Percentiles rank a stretch among this genome's conserved stretches.
Conservation (phyloP, 164 flowering plant species). For the Aristolochia contorta region DNA sequence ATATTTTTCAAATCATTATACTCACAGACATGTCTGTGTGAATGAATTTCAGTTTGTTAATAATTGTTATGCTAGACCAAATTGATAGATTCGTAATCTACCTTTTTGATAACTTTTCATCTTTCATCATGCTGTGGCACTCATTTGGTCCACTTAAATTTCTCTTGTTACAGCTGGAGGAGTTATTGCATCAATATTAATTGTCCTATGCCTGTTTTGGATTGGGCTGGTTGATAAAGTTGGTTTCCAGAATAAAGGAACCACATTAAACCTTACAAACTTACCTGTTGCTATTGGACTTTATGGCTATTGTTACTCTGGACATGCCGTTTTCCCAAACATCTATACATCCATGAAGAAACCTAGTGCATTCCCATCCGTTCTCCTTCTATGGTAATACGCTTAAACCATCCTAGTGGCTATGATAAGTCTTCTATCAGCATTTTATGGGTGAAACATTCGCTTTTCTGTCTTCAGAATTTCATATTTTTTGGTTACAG, state of each 20-base stretch:
- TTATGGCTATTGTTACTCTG: slow-evolving; percentile 91
- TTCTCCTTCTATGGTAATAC: slow-evolving; percentile 61
- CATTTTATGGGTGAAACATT: neutral
- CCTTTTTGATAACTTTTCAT: too few relatives aligned
- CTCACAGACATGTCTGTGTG: too few relatives aligned
- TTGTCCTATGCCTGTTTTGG: slow-evolving; percentile 81
- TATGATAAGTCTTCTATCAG: neutral
- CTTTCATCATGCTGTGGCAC: too few relatives aligned
- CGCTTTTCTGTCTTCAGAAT: neutral
- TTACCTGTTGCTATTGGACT: slow-evolving; percentile 96
- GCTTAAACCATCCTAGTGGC: neutral
- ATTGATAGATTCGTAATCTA: too few relatives aligned
- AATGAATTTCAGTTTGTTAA: too few relatives aligned
- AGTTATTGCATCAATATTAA: slow-evolving; percentile 75
- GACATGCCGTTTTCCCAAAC: slow-evolving; percentile 98
- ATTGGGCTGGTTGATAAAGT: slow-evolving; percentile 73
- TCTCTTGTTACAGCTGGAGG: slow-evolving; percentile 68
- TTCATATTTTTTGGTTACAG: too few relatives aligned
- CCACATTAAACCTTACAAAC: slow-evolving; percentile 47
- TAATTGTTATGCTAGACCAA: too few relatives aligned
- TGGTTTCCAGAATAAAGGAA: slow-evolving; percentile 45
- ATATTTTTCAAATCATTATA: too few relatives aligned
- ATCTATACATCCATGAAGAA: slow-evolving; percentile 88
- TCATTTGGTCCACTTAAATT: neutral
- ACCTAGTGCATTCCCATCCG: slow-evolving; percentile 58